Conservation (phyloP, 345 rosid genomes). For the Brassica incana region DNA sequence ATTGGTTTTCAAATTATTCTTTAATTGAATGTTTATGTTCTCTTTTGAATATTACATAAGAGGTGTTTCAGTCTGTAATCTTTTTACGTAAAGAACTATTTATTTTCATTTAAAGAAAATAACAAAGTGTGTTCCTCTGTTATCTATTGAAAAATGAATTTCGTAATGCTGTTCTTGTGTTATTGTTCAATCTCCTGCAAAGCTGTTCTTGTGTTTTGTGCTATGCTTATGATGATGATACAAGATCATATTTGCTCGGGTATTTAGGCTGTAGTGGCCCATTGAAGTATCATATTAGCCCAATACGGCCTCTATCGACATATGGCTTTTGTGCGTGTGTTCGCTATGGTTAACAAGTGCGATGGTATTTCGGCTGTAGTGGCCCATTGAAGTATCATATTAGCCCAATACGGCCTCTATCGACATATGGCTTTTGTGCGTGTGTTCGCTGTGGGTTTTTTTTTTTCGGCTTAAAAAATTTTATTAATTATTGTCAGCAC, state of each 20-base stretch:
- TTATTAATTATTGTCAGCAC: too few species aligned
- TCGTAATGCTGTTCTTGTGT: neutral
- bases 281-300: neutral
- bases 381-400: neutral
- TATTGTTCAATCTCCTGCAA: neutral
- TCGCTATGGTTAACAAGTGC: neutral
- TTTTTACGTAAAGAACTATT: constrained; percentile 19
- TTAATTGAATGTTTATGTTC: constrained; percentile 33
- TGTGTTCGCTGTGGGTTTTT: neutral
- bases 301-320: neutral
- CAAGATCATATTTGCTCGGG: neutral
- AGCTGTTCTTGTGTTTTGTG: neutral
- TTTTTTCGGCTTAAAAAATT: too few species aligned
- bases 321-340: neutral
- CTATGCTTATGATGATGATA: neutral
- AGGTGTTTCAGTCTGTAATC: constrained; percentile 27
- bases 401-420: neutral
- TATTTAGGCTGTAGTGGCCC: neutral
- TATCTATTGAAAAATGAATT: neutral
- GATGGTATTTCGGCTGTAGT: neutral
- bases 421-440: neutral
- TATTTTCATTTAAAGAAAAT: neutral
- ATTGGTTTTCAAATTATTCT: constrained; percentile 33
- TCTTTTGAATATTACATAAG: constrained; percentile 33
- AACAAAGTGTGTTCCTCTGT: neutral